Evolutionary conservation across 176 grass and related monocot species (phyloP).

Genomic region (Rhipidocladum racemiflorum): DNA sequence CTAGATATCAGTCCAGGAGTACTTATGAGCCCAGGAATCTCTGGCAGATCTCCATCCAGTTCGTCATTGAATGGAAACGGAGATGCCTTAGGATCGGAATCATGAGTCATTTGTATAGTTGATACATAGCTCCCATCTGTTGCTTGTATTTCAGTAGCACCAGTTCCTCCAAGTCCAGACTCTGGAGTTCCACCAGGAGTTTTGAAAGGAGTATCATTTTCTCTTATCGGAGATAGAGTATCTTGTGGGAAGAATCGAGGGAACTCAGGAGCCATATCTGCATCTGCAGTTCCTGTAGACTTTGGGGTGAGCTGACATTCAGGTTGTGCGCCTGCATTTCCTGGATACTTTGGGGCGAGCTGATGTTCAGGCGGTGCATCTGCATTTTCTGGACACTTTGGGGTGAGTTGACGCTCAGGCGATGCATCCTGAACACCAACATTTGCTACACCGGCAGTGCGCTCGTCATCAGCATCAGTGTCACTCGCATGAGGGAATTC

Average conservation of each 20-base stretch:
- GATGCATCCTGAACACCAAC: neutral
- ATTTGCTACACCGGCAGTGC: neutral
- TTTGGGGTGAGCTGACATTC: conserved; percentile 25
- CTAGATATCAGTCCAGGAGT: conserved; percentile 46
- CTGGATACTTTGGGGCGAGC: neutral
- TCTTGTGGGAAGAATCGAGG: conserved; percentile 38
- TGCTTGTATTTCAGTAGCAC: conserved; percentile 29
- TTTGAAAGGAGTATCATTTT: conserved; percentile 45
- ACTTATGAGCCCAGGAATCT: conserved; percentile 46
- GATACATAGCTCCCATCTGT: conserved; percentile 27
- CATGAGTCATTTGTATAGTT: conserved; percentile 21
- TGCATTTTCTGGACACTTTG: neutral
- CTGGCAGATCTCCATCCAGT: conserved; percentile 35
- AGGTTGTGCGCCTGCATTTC: conserved; percentile 3
- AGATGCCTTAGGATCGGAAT: neutral
- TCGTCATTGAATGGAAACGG: conserved; percentile 52
- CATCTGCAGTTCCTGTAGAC: conserved; percentile 2
- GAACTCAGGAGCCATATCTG: conserved; percentile 38
- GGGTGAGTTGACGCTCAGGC: conserved; percentile 5
- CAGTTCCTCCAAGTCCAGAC: conserved; percentile 28
- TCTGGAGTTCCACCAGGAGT: conserved; percentile 28
- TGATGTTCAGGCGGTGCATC: conserved; percentile 5
- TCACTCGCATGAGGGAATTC: conserved; percentile 23
- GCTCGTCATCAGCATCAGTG: conserved; percentile 20
- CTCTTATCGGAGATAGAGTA: conserved; percentile 37